These are phyloP conservation scores for Beauveria pseudobassiana DNA, from an alignment of 2,329 filamentous ascomycete genomes.

Conservation along the genomic window DNA sequence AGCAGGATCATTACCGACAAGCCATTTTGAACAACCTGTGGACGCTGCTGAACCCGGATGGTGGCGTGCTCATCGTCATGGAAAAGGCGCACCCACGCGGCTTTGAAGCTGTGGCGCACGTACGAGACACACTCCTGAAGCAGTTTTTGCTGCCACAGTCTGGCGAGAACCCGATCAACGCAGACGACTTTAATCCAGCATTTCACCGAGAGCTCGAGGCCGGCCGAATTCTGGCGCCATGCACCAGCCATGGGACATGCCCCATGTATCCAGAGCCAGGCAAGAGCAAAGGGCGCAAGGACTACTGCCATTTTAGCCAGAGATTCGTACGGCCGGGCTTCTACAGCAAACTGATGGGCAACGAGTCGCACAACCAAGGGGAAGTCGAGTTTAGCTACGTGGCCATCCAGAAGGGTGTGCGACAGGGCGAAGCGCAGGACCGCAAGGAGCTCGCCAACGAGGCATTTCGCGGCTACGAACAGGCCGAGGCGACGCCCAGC, in stretches of 20 bases:
- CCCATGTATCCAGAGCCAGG: slow-evolving; percentile 79
- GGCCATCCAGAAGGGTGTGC: slow-evolving; percentile 68
- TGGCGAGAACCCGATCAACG: slow-evolving; percentile 25
- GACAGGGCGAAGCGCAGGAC: slow-evolving; percentile 29
- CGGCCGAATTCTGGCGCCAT: slow-evolving; percentile 64
- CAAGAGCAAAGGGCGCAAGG: slow-evolving; percentile 65
- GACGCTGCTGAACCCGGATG: slow-evolving; percentile 74
- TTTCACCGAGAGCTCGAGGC: slow-evolving; percentile 41
- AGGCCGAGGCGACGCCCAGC: slow-evolving; percentile 36
- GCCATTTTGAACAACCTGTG: slow-evolving; percentile 81
- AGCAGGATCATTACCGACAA: slow-evolving; percentile 70
- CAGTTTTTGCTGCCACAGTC: slow-evolving; percentile 55
- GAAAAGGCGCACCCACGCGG: slow-evolving; percentile 89
- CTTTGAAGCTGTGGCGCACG: slow-evolving; percentile 85
- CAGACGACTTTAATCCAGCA: slow-evolving; percentile 34
- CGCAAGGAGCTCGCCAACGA: slow-evolving; percentile 50
- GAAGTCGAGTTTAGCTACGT: slow-evolving; percentile 89
- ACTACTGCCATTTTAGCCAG: slow-evolving; percentile 87
- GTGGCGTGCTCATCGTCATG: slow-evolving; percentile 77
- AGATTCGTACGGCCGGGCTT: slow-evolving; percentile 79
- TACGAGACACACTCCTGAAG: slow-evolving; percentile 69
- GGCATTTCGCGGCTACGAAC: slow-evolving; percentile 68
- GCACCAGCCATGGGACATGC: slow-evolving; percentile 81
- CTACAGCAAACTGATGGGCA: slow-evolving; percentile 67
- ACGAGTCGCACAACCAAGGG: slow-evolving; percentile 66